Base-by-base conservation (phyloP, 2,329 filamentous ascomycete genomes). In the Phoma sp. region DNA sequence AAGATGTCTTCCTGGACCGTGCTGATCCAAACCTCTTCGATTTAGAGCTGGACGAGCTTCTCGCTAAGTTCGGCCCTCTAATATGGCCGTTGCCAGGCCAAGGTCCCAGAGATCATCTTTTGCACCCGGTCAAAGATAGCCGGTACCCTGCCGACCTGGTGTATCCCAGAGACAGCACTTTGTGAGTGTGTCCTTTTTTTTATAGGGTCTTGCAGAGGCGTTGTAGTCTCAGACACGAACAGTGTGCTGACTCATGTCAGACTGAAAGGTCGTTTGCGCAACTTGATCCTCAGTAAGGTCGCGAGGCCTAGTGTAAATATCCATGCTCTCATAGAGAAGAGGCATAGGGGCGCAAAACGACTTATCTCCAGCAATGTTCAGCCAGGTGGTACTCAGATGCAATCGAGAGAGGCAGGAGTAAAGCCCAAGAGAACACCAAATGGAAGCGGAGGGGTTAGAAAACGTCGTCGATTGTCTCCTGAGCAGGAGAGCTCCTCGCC, bases 51-150 rank as follows among this genome's bases (percentile, higher is more conserved):
- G 56, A 60, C 8, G 32, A 43, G 6, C 22, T 63, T 12, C 41
- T 64, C 7, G 21, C 21, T 4, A 32, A 57, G n/a, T 51, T 52
- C 3, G 61, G 60, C 21, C 60, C 63, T 17, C 35, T 43, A 5
- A 57, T 66, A 17, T 63, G 63, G 62, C 58, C 63, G 10, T 19
- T 29, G 2, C 44, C 43, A 24, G 50, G 43, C 10, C 32, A 44
- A 25, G 53, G 51, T 13, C 37, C 43, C 4, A 48, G 58, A 48
- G 27, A 55, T 2, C 56, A 61, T 43, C 53, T 64, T 17, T 47
- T 47, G 9, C 27, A 54, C 12, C 57, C 59, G n/a, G 7, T 43
- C n/a, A 21, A 43, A 17, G 51, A 39, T 5, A 61, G 41, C 7
- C 33, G 17, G 4, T 61, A 66, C 39, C 6, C 33, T 6, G 33